Conservation (phyloP, 2,329 filamentous ascomycete species). For the Fusarium papillatum region DNA sequence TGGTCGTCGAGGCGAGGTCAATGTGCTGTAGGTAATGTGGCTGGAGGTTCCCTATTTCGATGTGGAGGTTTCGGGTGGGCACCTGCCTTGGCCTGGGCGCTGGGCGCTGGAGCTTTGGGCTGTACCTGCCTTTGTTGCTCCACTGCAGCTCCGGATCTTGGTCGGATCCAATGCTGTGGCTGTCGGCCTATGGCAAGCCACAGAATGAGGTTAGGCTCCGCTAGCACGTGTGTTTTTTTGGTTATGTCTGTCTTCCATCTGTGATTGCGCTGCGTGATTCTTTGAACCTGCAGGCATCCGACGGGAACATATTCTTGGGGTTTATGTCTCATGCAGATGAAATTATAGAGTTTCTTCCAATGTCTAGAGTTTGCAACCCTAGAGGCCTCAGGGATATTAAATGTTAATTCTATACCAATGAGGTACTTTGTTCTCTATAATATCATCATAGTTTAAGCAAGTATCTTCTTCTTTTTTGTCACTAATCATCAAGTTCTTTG, state of each 20-base stretch:
- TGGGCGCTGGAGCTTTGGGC: constrained; percentile 16
- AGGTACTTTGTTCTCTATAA: no score
- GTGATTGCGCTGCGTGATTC: neutral
- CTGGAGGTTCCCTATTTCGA: constrained; percentile 42
- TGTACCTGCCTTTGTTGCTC: constrained; percentile 37
- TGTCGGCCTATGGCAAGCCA: constrained; percentile 21
- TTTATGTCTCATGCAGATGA: neutral
- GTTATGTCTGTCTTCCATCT: neutral
- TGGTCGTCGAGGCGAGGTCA: constrained; percentile 39
- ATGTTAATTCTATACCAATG: no score
- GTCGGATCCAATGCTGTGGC: constrained; percentile 1
- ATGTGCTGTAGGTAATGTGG: constrained; percentile 24
- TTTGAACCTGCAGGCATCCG: neutral
- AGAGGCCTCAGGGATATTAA: no score
- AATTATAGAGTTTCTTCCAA: neutral
- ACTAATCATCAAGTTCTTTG: no score
- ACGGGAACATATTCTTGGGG: neutral
- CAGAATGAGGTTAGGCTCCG: constrained; percentile 35
- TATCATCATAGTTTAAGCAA: no score
- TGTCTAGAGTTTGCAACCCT: neutral
- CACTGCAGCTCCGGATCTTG: constrained; percentile 28
- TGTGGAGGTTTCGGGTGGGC: constrained; percentile 38
- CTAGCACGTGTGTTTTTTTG: constrained; percentile 3
- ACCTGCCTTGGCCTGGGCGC: constrained; percentile 12
- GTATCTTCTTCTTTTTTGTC: no score